These are phyloP conservation scores for Fraxinus greggii DNA, from an alignment of 305 asterid genomes.

Conservation along the genomic window DNA sequence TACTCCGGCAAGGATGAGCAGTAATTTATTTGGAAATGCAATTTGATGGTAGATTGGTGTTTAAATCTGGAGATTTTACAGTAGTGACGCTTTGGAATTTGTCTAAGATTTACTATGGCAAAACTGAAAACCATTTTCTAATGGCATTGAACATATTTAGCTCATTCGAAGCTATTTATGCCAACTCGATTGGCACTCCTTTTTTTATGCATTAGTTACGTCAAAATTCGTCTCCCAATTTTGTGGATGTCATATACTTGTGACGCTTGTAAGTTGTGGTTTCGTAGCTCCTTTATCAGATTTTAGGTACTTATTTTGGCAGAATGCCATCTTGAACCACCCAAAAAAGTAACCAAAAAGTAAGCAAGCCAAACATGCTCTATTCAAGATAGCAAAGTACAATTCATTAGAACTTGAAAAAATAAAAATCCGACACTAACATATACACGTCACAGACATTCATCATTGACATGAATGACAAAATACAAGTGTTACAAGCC, in stretches of 20 bases:
- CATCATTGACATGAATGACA: background rate
- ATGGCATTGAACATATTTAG: background rate
- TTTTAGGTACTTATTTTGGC: background rate
- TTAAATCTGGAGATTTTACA: background rate
- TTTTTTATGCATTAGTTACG: background rate
- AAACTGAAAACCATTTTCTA: background rate
- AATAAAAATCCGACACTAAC: background rate
- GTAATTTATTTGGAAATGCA: constrained; percentile 17
- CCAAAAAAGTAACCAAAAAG: background rate
- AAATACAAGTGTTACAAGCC: background rate
- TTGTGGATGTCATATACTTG: background rate
- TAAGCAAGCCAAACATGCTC: background rate
- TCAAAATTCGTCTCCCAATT: background rate
- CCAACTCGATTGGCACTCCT: too few relatives aligned
- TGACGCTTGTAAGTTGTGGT: background rate
- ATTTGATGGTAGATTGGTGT: background rate
- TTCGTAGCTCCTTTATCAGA: background rate
- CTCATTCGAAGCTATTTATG: too few relatives aligned
- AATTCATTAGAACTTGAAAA: background rate
- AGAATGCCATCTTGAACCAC: background rate
- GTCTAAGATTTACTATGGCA: background rate
- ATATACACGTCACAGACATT: background rate
- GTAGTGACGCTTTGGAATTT: background rate
- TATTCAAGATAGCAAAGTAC: too few relatives aligned
- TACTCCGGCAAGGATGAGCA: constrained; percentile 66